Evolutionary conservation across 257 asterid species (phyloP).

Genomic region (Salvia rosmarinus): DNA sequence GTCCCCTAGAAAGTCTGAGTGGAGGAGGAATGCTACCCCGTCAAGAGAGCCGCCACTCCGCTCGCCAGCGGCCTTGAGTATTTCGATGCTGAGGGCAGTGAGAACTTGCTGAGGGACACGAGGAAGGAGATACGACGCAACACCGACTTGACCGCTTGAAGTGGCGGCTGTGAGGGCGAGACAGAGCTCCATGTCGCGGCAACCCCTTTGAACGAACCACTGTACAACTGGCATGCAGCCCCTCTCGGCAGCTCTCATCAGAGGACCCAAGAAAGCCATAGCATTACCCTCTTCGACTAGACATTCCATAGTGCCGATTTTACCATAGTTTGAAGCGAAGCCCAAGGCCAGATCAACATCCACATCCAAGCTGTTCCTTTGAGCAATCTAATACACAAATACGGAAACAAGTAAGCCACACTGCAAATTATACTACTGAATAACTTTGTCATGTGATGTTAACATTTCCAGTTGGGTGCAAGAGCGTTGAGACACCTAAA

Average conservation of each 20-base stretch:
- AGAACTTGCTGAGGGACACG: conserved; percentile 94
- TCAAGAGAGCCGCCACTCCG: conserved; percentile 90
- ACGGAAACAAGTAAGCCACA: conserved; percentile 4
- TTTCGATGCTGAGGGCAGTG: conserved; percentile 88
- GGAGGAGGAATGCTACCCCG: conserved; percentile 89
- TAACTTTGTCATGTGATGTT: not conserved
- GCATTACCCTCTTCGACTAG: conserved; percentile 96
- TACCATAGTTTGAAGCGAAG: conserved; percentile 92
- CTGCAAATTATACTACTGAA: not conserved
- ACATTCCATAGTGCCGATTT: conserved; percentile 93
- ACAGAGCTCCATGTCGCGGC: conserved; percentile 97
- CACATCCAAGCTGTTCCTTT: conserved; percentile 96
- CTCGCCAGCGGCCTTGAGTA: conserved; percentile 96
- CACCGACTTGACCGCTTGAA: conserved; percentile 83
- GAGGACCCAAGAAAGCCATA: conserved; percentile 91
- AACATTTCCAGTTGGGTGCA: conserved; percentile 11
- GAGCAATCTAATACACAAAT: conserved; percentile 71
- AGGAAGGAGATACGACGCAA: conserved; percentile 87
- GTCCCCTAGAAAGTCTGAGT: conserved; percentile 78
- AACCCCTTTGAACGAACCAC: conserved; percentile 91
- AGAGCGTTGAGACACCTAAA: not conserved
- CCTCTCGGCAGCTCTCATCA: conserved; percentile 97
- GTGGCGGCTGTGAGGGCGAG: conserved; percentile 98
- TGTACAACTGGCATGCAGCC: conserved; percentile 89
- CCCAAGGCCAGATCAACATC: conserved; percentile 97